phyloP scores from a whole-genome alignment of 805 yeast species.

The Kodamaea leandrae region DNA sequence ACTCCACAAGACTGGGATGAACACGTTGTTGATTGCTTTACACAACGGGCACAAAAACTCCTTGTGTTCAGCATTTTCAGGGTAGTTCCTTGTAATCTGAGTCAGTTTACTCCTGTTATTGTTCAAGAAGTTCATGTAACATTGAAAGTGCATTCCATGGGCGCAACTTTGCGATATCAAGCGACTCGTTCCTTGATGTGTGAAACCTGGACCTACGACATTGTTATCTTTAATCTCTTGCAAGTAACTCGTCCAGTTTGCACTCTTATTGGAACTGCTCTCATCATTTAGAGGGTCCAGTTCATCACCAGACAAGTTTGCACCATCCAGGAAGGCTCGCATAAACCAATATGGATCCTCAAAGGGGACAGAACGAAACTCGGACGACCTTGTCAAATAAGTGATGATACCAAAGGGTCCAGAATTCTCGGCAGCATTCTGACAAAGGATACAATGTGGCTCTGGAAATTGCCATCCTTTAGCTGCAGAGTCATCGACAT shows the following conservation, averaged over 20 bases:
- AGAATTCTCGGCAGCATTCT: slow-evolving; percentile 63
- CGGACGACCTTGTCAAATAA: slow-evolving; percentile 55
- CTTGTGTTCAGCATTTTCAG: slow-evolving; percentile 65
- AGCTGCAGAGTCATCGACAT: slow-evolving; percentile 31
- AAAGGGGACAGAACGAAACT: slow-evolving; percentile 62
- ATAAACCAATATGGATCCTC: slow-evolving; percentile 62
- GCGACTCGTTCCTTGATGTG: slow-evolving; percentile 40
- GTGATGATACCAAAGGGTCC: slow-evolving; percentile 78
- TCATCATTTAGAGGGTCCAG: slow-evolving; percentile 1
- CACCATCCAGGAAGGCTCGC: slow-evolving; percentile 55
- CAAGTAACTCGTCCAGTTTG: slow-evolving; percentile 41
- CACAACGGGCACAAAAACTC: slow-evolving; percentile 91
- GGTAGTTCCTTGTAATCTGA: slow-evolving; percentile 79
- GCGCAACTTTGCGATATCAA: slow-evolving; percentile 77
- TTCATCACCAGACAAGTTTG: slow-evolving; percentile 39
- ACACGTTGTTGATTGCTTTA: slow-evolving; percentile 78
- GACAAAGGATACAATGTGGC: slow-evolving; percentile 77
- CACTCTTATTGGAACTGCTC: slow-evolving; percentile 19
- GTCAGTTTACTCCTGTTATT: slow-evolving; percentile 55
- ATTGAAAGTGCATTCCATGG: slow-evolving; percentile 86
- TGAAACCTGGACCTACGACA: slow-evolving; percentile 74
- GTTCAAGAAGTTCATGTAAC: slow-evolving; percentile 63
- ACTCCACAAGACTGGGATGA: slow-evolving; percentile 71
- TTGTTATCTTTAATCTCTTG: slow-evolving; percentile 30
- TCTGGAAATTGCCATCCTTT: slow-evolving; percentile 66